These are phyloP conservation scores for Trichoderma parareesei DNA, from an alignment of 495 filamentous ascomycete genomes.

Conservation along the genomic window DNA sequence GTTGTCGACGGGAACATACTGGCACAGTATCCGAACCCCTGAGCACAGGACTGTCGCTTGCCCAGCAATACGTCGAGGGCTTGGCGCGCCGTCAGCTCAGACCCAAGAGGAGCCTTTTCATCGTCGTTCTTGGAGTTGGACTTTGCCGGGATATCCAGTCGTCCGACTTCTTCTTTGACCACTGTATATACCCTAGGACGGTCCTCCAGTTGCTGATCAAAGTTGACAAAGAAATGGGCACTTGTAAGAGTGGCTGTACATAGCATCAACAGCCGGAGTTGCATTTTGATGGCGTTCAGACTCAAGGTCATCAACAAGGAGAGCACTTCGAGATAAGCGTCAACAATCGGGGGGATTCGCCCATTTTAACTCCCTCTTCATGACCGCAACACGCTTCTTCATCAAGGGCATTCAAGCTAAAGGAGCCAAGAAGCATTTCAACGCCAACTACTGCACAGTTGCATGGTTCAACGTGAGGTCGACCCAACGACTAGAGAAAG, in stretches of 20 bases:
- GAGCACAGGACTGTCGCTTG: conserved; percentile 18
- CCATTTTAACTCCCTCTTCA: background rate
- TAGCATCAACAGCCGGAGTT: background rate
- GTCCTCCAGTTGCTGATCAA: background rate
- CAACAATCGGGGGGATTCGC: background rate
- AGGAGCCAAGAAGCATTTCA: no score
- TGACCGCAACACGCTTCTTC: no score
- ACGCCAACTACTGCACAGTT: no score
- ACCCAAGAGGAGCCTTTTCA: background rate
- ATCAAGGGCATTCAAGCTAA: no score
- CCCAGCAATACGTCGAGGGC: conserved; percentile 9
- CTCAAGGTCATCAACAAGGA: background rate
- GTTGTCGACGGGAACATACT: conserved; percentile 15
- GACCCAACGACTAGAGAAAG: no score
- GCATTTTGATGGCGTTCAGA: background rate
- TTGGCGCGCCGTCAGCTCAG: background rate
- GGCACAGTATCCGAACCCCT: conserved; percentile 22
- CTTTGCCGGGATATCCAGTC: background rate
- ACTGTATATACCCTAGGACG: background rate
- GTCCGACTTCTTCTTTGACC: background rate
- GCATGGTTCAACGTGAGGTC: no score
- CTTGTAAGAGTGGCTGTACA: background rate
- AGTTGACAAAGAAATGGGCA: background rate
- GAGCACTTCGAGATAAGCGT: background rate
- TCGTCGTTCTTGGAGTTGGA: background rate